These are phyloP conservation scores for Mycena pura DNA, from an alignment of 768 basidiomycete genomes.

Conservation along the genomic window DNA sequence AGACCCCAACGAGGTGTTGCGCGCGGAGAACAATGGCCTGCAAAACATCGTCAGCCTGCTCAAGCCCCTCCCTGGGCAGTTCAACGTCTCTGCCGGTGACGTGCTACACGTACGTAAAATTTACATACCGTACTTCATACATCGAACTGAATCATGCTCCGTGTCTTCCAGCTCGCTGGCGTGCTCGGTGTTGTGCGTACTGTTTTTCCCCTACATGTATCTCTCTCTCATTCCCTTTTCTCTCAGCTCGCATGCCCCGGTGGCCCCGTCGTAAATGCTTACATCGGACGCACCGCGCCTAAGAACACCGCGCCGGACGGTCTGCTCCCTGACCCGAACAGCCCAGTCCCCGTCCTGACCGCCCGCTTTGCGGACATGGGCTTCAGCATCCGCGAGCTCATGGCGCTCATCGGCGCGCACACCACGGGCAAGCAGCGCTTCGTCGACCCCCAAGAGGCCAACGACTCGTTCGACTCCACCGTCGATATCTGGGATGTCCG, in stretches of 20 bases:
- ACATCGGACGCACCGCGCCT: background rate
- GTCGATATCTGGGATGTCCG: slow-evolving; percentile 4
- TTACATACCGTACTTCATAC: background rate
- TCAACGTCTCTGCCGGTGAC: slow-evolving; percentile 21
- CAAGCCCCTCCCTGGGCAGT: slow-evolving; percentile 13
- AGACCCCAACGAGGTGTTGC: slow-evolving; percentile 14
- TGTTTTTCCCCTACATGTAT: background rate
- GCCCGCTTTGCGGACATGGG: slow-evolving; percentile 3
- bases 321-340: background rate
- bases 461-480: background rate
- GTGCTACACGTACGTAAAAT: slow-evolving; percentile 12
- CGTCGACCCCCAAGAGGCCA: background rate
- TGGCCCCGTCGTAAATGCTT: background rate
- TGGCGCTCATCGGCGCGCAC: slow-evolving; percentile 2
- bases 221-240: background rate
- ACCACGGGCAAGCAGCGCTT: background rate
- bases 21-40: slow-evolving; percentile 22
- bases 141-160: background rate
- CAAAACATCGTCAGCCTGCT: no score
- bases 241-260: slow-evolving; percentile 5
- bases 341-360: background rate
- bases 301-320: background rate
- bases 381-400: slow-evolving; percentile 2
- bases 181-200: background rate
- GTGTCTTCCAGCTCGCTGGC: background rate